phyloP scores from a whole-genome alignment of 1,284 basidiomycete species.

The Austroboletus niveus region DNA sequence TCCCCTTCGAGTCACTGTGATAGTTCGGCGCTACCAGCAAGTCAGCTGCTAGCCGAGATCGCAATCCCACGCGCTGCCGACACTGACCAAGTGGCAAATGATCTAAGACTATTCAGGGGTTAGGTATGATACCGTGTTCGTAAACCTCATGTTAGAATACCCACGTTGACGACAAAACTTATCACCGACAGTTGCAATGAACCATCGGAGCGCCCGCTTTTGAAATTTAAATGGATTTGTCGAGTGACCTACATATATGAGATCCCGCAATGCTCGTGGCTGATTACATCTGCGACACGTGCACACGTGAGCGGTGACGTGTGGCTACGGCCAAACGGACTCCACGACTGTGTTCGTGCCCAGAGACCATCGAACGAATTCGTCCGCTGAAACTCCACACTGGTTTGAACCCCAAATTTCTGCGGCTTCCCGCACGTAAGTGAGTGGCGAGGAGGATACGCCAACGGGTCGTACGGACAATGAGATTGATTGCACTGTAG shows the following conservation, averaged over 20 bases:
- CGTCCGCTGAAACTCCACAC: background rate
- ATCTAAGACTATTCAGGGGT: constrained; percentile 5
- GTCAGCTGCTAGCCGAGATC: constrained; percentile 16
- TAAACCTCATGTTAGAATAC: constrained; percentile 6
- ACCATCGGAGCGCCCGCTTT: constrained; percentile 13
- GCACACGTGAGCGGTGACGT: background rate
- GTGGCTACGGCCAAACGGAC: background rate
- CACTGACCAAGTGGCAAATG: constrained; percentile 2
- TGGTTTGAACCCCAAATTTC: background rate
- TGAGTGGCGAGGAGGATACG: background rate
- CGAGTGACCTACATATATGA: constrained; percentile 2
- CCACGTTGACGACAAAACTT: background rate
- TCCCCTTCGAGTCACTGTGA: constrained; percentile 13
- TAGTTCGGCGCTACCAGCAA: constrained; percentile 7
- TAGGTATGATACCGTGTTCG: background rate
- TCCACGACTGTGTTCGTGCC: constrained; percentile 9
- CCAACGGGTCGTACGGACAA: too few relatives aligned
- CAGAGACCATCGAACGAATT: background rate
- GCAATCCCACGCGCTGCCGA: constrained; percentile 26
- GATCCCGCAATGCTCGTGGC: background rate
- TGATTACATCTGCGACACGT: background rate
- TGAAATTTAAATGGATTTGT: constrained; percentile 1
- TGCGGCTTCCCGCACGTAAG: background rate
- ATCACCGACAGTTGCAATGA: background rate
- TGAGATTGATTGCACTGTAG: background rate